Evolutionary conservation across 805 yeast species (phyloP), one percentile per base, ranked within the genome.

Genomic region (Komagataella pastoris): DNA sequence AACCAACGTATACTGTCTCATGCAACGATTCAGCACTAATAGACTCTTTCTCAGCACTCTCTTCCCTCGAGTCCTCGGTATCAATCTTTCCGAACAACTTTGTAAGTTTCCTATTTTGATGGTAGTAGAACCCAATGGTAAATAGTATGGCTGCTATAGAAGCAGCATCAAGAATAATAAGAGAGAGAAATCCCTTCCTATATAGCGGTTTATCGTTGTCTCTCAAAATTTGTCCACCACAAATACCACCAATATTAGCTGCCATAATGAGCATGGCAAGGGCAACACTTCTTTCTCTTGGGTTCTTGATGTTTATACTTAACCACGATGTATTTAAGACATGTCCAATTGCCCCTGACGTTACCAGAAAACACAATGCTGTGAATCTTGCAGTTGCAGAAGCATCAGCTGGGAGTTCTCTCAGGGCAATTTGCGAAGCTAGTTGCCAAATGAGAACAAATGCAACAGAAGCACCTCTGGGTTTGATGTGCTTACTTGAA

Each of bases 191-290:
- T 24, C 52, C 59, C 8, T 50, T 51, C 7, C 23, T 50, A 48
- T 57, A 57, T 14, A 50, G 17, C 7, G 58, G 58, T 17, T 47
- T 52, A 49, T 57, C 59, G 44, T 48, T 45, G 10, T 48, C 51
- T 50, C 58, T 52, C 44, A 57, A 44, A 8, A 54, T 53, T 49
- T 57, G 59, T 3, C 59, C 58, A 52, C 54, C 59, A 50, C 54
- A 52, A 24, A 57, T 55, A 43, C 59, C 59, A 8, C 56, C 59
- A 23, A 54, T 54, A 47, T 57, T 55, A 2, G 58, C 57, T 17
- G 56, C 55, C 59, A 55, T 55, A 2, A 57, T 53, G 19, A 56
- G 24, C 44, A 54, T 19, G 2, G 56, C 56, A 53, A 57, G 48
- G 7, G 56, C 52, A 23, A 57, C 50, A 49, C 54, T 57, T 23